Evolutionary conservation across 495 filamentous ascomycete genomes (phyloP).

Genomic region (Talaromyces nanjingensis): DNA sequence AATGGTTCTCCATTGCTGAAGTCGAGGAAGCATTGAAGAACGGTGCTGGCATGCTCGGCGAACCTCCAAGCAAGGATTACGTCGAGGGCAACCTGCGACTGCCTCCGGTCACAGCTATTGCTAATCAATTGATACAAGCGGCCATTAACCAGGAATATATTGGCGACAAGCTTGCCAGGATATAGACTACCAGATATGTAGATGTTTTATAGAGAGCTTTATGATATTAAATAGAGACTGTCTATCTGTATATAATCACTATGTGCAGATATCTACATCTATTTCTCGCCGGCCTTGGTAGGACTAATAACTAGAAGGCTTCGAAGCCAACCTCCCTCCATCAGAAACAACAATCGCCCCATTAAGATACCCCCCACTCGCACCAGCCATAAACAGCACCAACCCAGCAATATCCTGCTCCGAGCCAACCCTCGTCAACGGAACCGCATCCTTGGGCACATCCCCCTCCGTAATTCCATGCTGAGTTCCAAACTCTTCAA

Average conservation of each 20-base stretch:
- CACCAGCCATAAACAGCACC: constrained; percentile 54
- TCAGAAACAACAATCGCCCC: constrained; percentile 48
- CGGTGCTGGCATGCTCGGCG: constrained; percentile 61
- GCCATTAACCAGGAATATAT: constrained; percentile 45
- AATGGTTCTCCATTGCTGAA: constrained; percentile 64
- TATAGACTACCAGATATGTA: constrained; percentile 14
- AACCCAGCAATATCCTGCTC: constrained; percentile 57
- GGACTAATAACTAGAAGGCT: constrained; percentile 3
- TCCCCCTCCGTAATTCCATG: not conserved
- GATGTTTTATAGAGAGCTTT: not conserved
- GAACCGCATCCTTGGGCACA: not conserved
- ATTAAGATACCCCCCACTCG: constrained; percentile 53
- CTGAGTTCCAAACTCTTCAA: not conserved
- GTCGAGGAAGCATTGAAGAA: constrained; percentile 53
- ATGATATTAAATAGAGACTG: not conserved
- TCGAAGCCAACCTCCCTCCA: constrained; percentile 23
- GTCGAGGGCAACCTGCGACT: constrained; percentile 64
- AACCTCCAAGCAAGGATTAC: constrained; percentile 55
- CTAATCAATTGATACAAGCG: constrained; percentile 58
- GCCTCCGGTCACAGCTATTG: constrained; percentile 72
- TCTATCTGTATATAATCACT: not conserved
- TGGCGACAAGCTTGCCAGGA: constrained; percentile 28
- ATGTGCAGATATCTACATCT: not conserved
- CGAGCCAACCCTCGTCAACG: constrained; percentile 30
- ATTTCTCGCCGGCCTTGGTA: not conserved